phyloP scores from a whole-genome alignment of 768 basidiomycete species.

The Exidia glandulosa region DNA sequence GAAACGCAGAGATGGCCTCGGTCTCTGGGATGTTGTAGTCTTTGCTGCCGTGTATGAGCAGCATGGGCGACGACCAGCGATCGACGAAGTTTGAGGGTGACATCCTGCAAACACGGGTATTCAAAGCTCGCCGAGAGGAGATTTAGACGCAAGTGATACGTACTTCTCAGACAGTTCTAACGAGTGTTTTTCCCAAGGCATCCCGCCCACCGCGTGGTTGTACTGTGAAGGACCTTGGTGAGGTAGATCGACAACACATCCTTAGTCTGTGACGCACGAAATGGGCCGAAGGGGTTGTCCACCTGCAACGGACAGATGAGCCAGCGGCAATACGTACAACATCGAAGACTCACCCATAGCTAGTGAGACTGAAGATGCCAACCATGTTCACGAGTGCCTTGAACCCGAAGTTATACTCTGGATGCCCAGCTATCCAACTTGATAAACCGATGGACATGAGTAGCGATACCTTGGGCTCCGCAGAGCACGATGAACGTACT shows the following conservation, averaged over 20 bases:
- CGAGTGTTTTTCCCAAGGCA: constrained; percentile 59
- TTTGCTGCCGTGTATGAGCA: constrained; percentile 79
- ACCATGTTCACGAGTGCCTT: constrained; percentile 90
- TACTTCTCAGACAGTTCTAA: constrained; percentile 45
- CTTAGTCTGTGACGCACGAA: no score
- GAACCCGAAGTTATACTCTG: constrained; percentile 78
- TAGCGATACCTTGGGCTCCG: not conserved
- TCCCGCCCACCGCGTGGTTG: constrained; percentile 79
- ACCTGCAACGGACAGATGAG: no score
- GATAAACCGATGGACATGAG: constrained; percentile 1
- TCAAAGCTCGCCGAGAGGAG: not conserved
- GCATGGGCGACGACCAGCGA: constrained; percentile 78
- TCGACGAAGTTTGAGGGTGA: constrained; percentile 76
- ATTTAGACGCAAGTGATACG: no score
- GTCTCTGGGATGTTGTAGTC: constrained; percentile 82
- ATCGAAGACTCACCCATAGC: not conserved
- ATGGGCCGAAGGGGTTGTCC: no score
- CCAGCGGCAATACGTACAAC: no score
- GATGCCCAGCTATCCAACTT: constrained; percentile 94
- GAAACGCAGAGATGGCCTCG: constrained; percentile 75
- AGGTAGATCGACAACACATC: no score
- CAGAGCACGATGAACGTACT: constrained; percentile 29
- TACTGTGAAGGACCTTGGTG: constrained; percentile 41
- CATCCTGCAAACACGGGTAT: constrained; percentile 19
- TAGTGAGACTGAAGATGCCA: constrained; percentile 41